Evolutionary conservation across 2,329 filamentous ascomycete species (phyloP), one percentile per base, ranked within the genome.

Genomic region (Neopestalotiopsis clavispora): DNA sequence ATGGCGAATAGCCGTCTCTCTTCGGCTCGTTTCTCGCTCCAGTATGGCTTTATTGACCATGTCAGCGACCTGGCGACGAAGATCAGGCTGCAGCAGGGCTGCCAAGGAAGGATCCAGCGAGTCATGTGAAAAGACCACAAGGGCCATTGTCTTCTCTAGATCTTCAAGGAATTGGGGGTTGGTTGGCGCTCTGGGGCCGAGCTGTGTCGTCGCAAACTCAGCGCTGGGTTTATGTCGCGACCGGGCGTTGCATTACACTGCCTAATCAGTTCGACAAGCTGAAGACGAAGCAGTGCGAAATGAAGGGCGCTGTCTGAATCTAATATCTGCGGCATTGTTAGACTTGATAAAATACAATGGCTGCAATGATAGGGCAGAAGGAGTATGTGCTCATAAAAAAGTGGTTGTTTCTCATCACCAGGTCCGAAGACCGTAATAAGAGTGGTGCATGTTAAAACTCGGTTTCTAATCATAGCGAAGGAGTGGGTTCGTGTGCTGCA

Each of bases 371-470:
- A 17, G 59, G 32, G 12, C 32, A 28, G 7, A 68, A 17, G 69
- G 65, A 58, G 34, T 64, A 38, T 78, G 71, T 75, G 87, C 86
- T 97, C 94, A 96, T 94, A 91, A 72, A 81, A 82, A 84, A 83
- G 87, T 90, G 87, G 87, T 89, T 89, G 86, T 91, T 90, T 90
- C 88, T 98, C 95, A 97, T 97, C 96, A 96, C 89, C 83, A 89
- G 91, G 65, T 90, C 89, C 86, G 86, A 89, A 90, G 90, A 87
- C 86, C 86, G n/a, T 52, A 52, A 89, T 98, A 96, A 94, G 96
- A 94, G 96, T 99, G 96, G 96, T 99, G 96, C 96, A 99, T 99
- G 95, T 52, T 80, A 87, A 97, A 95, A 92, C 87, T 88, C 85
- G 78, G 80, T 78, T 86, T 93, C 86, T 97, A 97, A 99, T 99